Conservation (phyloP, 2,329 filamentous ascomycete species). For the Aspergillus novoparasiticus region DNA sequence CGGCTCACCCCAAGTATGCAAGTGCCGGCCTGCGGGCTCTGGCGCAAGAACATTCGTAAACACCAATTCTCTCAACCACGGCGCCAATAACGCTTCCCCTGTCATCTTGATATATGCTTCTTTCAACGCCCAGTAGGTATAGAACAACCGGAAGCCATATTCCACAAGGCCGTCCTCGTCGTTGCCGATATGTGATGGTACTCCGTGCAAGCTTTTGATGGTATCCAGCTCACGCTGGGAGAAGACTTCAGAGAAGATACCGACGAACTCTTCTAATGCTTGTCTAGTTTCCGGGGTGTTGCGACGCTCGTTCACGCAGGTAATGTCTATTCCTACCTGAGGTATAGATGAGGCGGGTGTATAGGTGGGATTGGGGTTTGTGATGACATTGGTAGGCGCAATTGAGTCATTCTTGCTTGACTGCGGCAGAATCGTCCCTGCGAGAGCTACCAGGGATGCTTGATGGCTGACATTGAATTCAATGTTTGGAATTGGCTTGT, state of each 20-base stretch:
- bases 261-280: constrained; percentile 59
- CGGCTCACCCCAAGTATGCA: constrained; percentile 35
- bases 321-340: constrained; percentile 63
- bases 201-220: constrained; percentile 51
- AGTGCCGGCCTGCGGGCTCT: constrained; percentile 10
- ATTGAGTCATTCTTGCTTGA: constrained; percentile 4
- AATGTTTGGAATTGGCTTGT: constrained; percentile 34
- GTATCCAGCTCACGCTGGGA: constrained; percentile 56
- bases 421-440: constrained; percentile 47
- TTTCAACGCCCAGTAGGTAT: constrained; percentile 66
- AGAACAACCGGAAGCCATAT: constrained; percentile 62
- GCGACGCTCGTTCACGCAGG: constrained; percentile 60
- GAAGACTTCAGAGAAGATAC: constrained; percentile 64
- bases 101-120: constrained; percentile 70
- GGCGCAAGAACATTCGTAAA: constrained; percentile 61
- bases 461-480: constrained; percentile 70
- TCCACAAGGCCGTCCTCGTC: constrained; percentile 45
- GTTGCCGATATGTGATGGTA: constrained; percentile 13
- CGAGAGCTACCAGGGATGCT: constrained; percentile 62
- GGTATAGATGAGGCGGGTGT: constrained; percentile 22
- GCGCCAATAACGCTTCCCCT: constrained; percentile 63
- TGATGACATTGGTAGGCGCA: background rate
- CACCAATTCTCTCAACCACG: constrained; percentile 63
- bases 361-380: constrained; percentile 10
- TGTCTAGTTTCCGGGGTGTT: constrained; percentile 52